Conservation (phyloP, 2,329 filamentous ascomycete species). For the Chaetomiaceae sp. region DNA sequence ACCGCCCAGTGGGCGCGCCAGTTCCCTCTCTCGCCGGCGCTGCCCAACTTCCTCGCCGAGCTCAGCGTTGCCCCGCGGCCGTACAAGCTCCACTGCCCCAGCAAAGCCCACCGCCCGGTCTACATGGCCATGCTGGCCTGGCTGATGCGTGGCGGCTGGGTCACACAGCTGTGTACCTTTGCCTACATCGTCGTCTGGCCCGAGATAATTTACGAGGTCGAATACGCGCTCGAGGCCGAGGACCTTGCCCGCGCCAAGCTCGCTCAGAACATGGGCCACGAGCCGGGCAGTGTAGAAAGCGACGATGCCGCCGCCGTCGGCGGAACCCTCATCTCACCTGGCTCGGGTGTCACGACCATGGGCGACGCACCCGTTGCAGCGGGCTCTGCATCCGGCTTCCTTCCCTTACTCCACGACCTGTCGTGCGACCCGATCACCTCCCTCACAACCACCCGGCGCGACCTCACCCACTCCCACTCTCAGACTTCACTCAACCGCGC, state of each 20-base stretch:
- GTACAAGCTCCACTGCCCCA: slow-evolving; percentile 79
- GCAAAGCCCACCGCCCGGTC: slow-evolving; percentile 75
- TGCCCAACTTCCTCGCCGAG: slow-evolving; percentile 81
- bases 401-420: slow-evolving; percentile 15
- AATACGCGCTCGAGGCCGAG: slow-evolving; percentile 62
- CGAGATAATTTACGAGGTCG: slow-evolving; percentile 75
- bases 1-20: slow-evolving; percentile 65
- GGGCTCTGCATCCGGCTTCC: slow-evolving; percentile 19
- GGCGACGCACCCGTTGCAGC: slow-evolving; percentile 17
- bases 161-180: slow-evolving; percentile 87
- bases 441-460: slow-evolving; percentile 22
- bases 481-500: slow-evolving; percentile 17
- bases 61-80: slow-evolving; percentile 74
- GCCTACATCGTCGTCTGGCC: slow-evolving; percentile 80
- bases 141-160: slow-evolving; percentile 88
- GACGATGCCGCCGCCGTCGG: slow-evolving; percentile 6
- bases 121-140: slow-evolving; percentile 92
- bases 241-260: slow-evolving; percentile 39
- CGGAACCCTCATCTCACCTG: background rate
- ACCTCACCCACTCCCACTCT: slow-evolving; percentile 22
- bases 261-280: slow-evolving; percentile 19
- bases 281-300: slow-evolving; percentile 18
- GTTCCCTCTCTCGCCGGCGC: slow-evolving; percentile 75
- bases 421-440: slow-evolving; percentile 17
- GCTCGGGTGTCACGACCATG: slow-evolving; percentile 12